Evolutionary conservation across 2,329 filamentous ascomycete species (phyloP).

Genomic region (Chalaropsis ovoidea): DNA sequence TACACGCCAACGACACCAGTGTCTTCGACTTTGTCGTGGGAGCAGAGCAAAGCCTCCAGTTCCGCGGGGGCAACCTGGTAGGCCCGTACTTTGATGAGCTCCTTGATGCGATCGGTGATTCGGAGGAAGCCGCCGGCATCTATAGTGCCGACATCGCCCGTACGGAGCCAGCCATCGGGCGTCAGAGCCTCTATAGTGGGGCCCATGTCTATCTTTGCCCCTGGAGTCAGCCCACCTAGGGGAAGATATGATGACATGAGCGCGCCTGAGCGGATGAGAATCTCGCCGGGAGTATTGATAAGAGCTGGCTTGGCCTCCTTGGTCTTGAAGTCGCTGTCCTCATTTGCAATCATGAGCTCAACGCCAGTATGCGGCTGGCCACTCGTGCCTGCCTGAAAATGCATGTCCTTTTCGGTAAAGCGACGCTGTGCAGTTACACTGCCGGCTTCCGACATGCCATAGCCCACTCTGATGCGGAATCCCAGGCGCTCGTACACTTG

Average conservation of each 20-base stretch:
- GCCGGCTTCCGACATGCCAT: slow-evolving; percentile 65
- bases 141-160: slow-evolving; percentile 57
- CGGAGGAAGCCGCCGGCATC: slow-evolving; percentile 47
- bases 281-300: slow-evolving; percentile 48
- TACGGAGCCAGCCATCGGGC: slow-evolving; percentile 57
- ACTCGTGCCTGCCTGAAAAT: slow-evolving; percentile 48
- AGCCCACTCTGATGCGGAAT: slow-evolving; percentile 47
- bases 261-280: slow-evolving; percentile 54
- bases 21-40: slow-evolving; percentile 45
- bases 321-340: slow-evolving; percentile 32
- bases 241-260: slow-evolving; percentile 61
- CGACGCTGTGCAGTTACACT: slow-evolving; percentile 54
- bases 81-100: slow-evolving; percentile 52
- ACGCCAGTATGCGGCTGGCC: slow-evolving; percentile 56
- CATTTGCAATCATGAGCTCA: slow-evolving; percentile 53
- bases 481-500: slow-evolving; percentile 53
- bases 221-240: slow-evolving; percentile 36
- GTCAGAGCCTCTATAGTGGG: slow-evolving; percentile 35
- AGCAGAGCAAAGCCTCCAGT: slow-evolving; percentile 34
- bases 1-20: slow-evolving; percentile 54
- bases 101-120: slow-evolving; percentile 65
- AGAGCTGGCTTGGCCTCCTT: neutral
- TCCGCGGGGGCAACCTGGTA: slow-evolving; percentile 51
- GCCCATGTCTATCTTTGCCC: slow-evolving; percentile 32
- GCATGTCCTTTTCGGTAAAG: slow-evolving; percentile 38